Conservation (phyloP, 2,329 filamentous ascomycete genomes). For the Chaetomiaceae sp. region DNA sequence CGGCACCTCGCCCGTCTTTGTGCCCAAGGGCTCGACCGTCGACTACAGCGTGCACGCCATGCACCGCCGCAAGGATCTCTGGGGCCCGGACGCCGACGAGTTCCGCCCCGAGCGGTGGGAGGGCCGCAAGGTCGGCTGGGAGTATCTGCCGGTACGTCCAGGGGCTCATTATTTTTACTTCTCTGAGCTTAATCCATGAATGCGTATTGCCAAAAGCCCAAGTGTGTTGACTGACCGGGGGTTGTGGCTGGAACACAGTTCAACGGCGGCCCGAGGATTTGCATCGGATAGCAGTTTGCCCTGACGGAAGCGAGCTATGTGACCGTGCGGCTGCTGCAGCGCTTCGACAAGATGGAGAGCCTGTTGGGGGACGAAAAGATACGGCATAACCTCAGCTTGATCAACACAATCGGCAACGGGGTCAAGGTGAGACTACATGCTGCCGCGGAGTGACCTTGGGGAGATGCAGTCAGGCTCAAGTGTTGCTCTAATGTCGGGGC, state of each 20-base stretch:
- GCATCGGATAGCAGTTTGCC: not conserved
- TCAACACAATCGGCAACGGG: not conserved
- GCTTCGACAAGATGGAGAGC: not conserved
- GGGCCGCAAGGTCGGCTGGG: too few relatives aligned
- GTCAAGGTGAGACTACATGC: not conserved
- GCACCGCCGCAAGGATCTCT: conserved; percentile 19
- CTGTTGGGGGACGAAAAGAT: not conserved
- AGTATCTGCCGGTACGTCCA: too few relatives aligned
- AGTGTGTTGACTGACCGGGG: too few relatives aligned
- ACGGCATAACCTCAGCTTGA: not conserved
- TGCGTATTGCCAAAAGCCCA: too few relatives aligned
- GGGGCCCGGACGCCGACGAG: not conserved
- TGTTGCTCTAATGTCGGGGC: too few relatives aligned
- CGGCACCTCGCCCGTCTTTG: conserved; percentile 38
- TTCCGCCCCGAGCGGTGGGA: too few relatives aligned
- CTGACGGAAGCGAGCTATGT: not conserved
- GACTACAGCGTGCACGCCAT: conserved; percentile 35
- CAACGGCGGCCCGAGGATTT: not conserved
- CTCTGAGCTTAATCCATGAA: too few relatives aligned
- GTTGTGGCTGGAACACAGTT: not conserved
- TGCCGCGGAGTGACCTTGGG: not conserved
- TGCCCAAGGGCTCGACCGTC: conserved; percentile 38
- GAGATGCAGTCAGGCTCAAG: too few relatives aligned
- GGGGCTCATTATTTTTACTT: too few relatives aligned
- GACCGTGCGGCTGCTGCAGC: too few relatives aligned